These are phyloP conservation scores for Pseudoturritis turrita DNA, from an alignment of 345 rosid species.

Conservation along the genomic window DNA sequence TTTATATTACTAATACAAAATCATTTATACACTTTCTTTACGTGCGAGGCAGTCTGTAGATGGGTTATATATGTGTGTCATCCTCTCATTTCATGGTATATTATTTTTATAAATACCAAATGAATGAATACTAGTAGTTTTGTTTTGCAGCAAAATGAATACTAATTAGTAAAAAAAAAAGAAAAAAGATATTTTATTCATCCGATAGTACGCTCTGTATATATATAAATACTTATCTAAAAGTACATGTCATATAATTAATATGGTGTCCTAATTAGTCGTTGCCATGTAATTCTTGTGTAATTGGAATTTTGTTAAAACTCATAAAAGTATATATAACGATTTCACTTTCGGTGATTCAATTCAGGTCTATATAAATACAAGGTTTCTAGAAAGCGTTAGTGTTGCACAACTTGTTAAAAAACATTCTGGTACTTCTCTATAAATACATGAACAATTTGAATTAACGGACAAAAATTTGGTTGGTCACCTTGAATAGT, in stretches of 20 bases:
- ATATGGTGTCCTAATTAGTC: slow-evolving; percentile 6
- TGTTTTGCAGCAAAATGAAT: neutral
- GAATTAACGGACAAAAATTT: neutral
- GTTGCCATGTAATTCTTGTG: slow-evolving; percentile 16
- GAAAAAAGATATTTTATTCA: too few species aligned
- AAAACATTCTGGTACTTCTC: slow-evolving; percentile 10
- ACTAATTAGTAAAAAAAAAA: neutral
- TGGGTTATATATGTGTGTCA: slow-evolving; percentile 11
- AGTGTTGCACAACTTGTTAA: neutral
- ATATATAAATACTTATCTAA: too few species aligned
- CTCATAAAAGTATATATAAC: neutral
- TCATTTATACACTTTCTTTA: slow-evolving; percentile 13
- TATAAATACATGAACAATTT: slow-evolving; percentile 2
- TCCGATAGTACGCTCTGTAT: too few species aligned
- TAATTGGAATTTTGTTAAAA: neutral
- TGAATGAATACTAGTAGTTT: neutral
- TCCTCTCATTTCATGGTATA: slow-evolving; percentile 1
- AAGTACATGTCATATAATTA: neutral
- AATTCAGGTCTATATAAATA: neutral
- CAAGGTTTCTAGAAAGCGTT: neutral
- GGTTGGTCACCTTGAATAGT: neutral
- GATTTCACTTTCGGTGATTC: neutral
- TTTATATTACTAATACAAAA: neutral
- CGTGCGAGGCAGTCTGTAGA: slow-evolving; percentile 26
- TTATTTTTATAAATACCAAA: neutral